Percentiles rank a stretch among this genome's conserved stretches.
Conservation (phyloP, 805 yeast species). For the Pichia pseudocactophila region DNA sequence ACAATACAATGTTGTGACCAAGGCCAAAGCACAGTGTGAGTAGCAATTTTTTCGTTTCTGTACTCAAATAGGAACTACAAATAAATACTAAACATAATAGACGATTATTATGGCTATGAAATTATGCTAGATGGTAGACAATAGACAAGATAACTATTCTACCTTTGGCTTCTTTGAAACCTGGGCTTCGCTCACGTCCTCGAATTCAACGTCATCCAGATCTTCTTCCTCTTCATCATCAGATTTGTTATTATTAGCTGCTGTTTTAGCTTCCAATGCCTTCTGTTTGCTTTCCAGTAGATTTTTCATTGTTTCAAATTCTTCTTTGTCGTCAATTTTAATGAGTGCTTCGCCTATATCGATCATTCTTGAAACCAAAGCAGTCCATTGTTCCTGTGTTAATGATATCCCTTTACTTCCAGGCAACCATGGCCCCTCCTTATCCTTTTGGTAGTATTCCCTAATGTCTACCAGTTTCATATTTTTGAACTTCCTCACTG, state of each 20-base stretch:
- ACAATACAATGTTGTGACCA: no score
- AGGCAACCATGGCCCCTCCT: constrained; percentile 54
- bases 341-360: constrained; percentile 45
- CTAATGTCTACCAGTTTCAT: constrained; percentile 69
- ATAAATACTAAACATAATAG: no score
- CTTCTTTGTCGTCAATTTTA: constrained; percentile 22
- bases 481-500: constrained; percentile 65
- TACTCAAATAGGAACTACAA: no score
- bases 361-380: constrained; percentile 36
- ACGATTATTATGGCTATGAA: no score
- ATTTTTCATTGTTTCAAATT: constrained; percentile 14
- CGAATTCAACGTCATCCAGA: constrained; percentile 14
- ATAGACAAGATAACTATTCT: background rate
- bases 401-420: constrained; percentile 71
- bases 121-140: no score
- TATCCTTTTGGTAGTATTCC: constrained; percentile 61
- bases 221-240: constrained; percentile 16
- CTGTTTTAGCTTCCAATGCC: constrained; percentile 1
- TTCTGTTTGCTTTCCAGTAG: constrained; percentile 3
- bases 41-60: no score
- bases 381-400: constrained; percentile 47
- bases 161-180: constrained; percentile 5
- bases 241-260: background rate
- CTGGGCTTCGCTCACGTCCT: constrained; percentile 15
- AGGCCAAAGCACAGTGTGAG: no score